These are phyloP conservation scores for Neurospora sp. DNA, from an alignment of 495 filamentous ascomycete genomes.

Conservation along the genomic window DNA sequence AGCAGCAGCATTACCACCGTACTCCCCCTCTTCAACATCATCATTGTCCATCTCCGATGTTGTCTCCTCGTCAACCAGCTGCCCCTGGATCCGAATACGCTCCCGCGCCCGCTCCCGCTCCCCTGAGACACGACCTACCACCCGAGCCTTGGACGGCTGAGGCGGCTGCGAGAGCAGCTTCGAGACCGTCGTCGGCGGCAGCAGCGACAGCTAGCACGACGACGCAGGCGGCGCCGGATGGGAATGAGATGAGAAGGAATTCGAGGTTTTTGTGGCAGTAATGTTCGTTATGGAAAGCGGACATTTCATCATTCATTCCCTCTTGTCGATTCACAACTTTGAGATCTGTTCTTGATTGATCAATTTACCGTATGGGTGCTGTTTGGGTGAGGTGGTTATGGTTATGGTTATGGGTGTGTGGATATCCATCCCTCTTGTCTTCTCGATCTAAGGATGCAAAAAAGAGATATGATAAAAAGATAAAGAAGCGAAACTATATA, in stretches of 20 bases:
- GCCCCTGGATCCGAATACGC: neutral
- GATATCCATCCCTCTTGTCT: neutral
- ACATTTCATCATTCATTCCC: neutral
- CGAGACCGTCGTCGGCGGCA: neutral
- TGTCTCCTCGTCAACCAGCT: neutral
- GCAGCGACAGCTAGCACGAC: neutral
- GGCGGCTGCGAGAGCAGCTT: neutral
- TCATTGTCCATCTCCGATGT: neutral
- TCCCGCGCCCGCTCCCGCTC: neutral
- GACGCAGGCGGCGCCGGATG: neutral
- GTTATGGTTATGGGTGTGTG: neutral
- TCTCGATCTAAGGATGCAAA: neutral
- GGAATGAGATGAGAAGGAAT: neutral
- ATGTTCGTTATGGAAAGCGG: neutral
- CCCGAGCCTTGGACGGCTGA: neutral
- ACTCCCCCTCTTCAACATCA: neutral
- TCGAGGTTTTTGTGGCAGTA: neutral
- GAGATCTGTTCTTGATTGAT: neutral
- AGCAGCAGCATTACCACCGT: neutral
- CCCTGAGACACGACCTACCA: neutral
- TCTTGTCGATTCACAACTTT: neutral
- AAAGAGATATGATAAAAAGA: neutral
- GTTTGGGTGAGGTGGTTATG: neutral
- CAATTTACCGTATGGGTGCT: neutral
- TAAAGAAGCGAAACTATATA: neutral